Base-by-base conservation (phyloP, 2,329 filamentous ascomycete species). In the Talaromyces sp. region DNA sequence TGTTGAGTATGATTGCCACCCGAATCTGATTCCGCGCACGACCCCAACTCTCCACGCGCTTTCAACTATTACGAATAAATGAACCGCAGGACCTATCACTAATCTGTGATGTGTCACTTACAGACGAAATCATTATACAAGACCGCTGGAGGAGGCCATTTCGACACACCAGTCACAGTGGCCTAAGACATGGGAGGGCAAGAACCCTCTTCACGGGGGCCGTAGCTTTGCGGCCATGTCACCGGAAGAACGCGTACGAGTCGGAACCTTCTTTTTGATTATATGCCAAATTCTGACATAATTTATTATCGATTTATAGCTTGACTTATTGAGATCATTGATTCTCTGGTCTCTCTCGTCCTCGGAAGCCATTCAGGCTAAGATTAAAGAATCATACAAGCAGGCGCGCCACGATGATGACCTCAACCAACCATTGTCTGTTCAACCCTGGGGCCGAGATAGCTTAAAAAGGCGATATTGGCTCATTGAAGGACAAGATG, bases 391-490 rank as follows among this genome's bases (percentile, higher is more conserved):
- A 60, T 88, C 87, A 14, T 95, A 97, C 81, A 93, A 97, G 74
- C 86, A 92, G 76, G 84, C 85, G 57, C 88, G 93, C 54, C 89
- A 93, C 66, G 90, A 85, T 54, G 85, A 85, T 59, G 86, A 88
- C 64, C 76, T 84, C 42, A 97, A 97, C 69, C 91, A 97, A 62
- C 89, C 92, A 8, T 80, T 95, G 32, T 92, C 91, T 1, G 89
- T 96, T 41, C 91, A 96, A 69, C 86, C 91, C 4, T 97, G 92
- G 92, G 92, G 92, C 8, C 83, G 85, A 11, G 92, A 96, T 70
- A 90, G 89, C 59, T 87, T 96, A 64, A 96, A 94, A 78, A 86
- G 94, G 51, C 86, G 91, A 54, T 99, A 97, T 74, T 99, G 89
- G 78, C 80, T 99, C 43, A 84, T 99, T 57, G 94, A 99, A 74